These are phyloP conservation scores for Cutaneotrichosporon sp. DNA, from an alignment of 1,284 basidiomycete genomes.

Conservation along the genomic window DNA sequence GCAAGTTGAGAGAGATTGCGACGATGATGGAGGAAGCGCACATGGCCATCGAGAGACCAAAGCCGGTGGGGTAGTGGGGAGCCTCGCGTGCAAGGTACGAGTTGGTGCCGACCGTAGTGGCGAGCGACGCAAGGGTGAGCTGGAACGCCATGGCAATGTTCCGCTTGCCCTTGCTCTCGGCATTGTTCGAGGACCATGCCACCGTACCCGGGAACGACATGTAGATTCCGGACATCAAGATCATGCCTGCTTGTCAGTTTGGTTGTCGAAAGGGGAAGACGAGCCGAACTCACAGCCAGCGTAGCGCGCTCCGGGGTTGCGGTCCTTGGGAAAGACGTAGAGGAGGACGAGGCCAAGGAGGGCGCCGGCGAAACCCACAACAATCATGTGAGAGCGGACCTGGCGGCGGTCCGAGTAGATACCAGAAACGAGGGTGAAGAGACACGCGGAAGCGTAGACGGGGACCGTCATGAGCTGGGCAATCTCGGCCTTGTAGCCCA, in stretches of 20 bases:
- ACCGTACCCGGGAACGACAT: slow-evolving; percentile 22
- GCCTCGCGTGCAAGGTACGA: slow-evolving; percentile 24
- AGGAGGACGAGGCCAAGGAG: slow-evolving; percentile 30
- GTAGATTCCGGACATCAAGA: slow-evolving; percentile 23
- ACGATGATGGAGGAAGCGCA: slow-evolving; percentile 20
- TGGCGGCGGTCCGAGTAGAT: slow-evolving; percentile 25
- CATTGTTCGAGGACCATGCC: slow-evolving; percentile 28
- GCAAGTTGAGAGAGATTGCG: slow-evolving; percentile 2
- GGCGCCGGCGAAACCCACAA: slow-evolving; percentile 29
- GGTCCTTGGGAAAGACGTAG: slow-evolving; percentile 28
- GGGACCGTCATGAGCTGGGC: slow-evolving; percentile 36
- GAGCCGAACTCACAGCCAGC: slow-evolving; percentile 18
- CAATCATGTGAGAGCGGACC: slow-evolving; percentile 24
- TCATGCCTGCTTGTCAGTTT: background rate
- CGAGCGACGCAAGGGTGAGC: slow-evolving; percentile 25
- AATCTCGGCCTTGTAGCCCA: slow-evolving; percentile 32
- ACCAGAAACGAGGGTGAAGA: slow-evolving; percentile 19
- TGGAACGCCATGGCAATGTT: slow-evolving; percentile 28
- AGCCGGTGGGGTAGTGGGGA: slow-evolving; percentile 22
- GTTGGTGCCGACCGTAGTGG: slow-evolving; percentile 27
- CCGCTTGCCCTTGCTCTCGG: slow-evolving; percentile 25
- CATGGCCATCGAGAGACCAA: slow-evolving; percentile 25
- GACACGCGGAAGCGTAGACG: slow-evolving; percentile 25
- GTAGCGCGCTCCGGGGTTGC: slow-evolving; percentile 26
- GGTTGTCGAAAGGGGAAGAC: background rate